Conservation (phyloP, 2,329 filamentous ascomycete genomes). For the Cercospora sesami region DNA sequence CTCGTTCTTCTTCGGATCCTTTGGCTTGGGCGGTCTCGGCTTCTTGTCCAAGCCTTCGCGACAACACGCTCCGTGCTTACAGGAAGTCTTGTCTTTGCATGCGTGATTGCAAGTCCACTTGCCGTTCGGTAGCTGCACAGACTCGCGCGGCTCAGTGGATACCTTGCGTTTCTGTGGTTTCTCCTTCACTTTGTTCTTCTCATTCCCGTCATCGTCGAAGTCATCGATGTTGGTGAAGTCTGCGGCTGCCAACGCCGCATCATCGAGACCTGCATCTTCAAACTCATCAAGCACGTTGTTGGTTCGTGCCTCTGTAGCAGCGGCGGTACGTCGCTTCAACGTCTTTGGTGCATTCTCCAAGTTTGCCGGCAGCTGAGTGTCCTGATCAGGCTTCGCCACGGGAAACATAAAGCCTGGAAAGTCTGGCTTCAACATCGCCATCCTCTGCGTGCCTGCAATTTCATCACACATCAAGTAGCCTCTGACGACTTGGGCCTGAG, state of each 20-base stretch:
- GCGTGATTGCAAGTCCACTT: constrained; percentile 73
- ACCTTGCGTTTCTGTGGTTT: constrained; percentile 6
- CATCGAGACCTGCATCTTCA: constrained; percentile 55
- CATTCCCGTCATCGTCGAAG: constrained; percentile 39
- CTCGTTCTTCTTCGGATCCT: constrained; percentile 33
- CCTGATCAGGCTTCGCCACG: constrained; percentile 26
- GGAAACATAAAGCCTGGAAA: constrained; percentile 51
- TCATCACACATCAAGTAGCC: constrained; percentile 82
- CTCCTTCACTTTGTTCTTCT: constrained; percentile 10
- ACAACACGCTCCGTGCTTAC: constrained; percentile 70
- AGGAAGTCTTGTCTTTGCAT: constrained; percentile 62
- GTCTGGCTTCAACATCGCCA: constrained; percentile 54
- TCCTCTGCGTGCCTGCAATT: constrained; percentile 63
- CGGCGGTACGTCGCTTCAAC: constrained; percentile 28
- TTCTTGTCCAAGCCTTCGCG: constrained; percentile 68
- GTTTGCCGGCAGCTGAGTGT: background rate
- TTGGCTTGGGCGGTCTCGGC: constrained; percentile 50
- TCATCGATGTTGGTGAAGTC: constrained; percentile 55
- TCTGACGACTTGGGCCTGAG: constrained; percentile 59
- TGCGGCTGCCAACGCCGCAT: constrained; percentile 53
- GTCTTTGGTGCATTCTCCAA: constrained; percentile 31
- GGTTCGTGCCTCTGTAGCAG: constrained; percentile 3
- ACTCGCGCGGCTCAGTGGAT: constrained; percentile 37
- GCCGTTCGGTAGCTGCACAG: constrained; percentile 63
- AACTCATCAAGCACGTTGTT: constrained; percentile 48